Evolutionary conservation across 148 eudicot genomes (phyloP), one percentile per base, ranked within the genome.

Genomic region (Rhododendron vialii): DNA sequence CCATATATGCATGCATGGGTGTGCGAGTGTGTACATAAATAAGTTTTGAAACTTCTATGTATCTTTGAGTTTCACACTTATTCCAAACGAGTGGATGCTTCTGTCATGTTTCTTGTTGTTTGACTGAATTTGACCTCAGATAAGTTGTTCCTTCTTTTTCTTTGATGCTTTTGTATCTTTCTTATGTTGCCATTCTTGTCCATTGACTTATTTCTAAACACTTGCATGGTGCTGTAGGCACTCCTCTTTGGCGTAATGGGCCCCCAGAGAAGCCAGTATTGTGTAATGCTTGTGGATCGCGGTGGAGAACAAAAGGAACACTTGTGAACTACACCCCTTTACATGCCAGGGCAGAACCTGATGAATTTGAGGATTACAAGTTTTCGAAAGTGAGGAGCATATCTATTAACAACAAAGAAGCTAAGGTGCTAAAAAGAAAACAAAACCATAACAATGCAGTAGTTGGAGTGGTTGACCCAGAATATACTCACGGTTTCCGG

Each of bases 171-270:
- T 45, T 55, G 2, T 75, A 51, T 55, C 48, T 59, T 61, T 57
- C 30, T 28, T 30, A 41, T 43, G 47, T 28, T 12, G 28, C 26
- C n/a, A 73, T 71, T 24, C 38, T 28, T 20, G 13, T 24, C 10
- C 74, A 4, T 57, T 82, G 84, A 57, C 38, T 20, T n/a, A 36
- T 84, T 85, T 82, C 87, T 91, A 83, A 69, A 85, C 85, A 73
- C 20, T 83, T 45, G 82, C 78, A 38, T 85, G 67, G 77, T 75
- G 83, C 63, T 84, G 83, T 90, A 97, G 99, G 95, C 93, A 98
- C 99, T 83, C 99, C 99, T 41, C 98, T 98, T 80, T 98, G 99
- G 99, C 94, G 99, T 82, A 98, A 98, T 88, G 99, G 99, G 71
- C 99, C 99, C 78, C 98, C 99, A 2, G 99, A 98, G 87, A 98